A percentile compares a stretch with the other conserved stretches of the same genome.
phyloP scores from a whole-genome alignment of 202 grass and related monocot species.

The Panicum virgatum region DNA sequence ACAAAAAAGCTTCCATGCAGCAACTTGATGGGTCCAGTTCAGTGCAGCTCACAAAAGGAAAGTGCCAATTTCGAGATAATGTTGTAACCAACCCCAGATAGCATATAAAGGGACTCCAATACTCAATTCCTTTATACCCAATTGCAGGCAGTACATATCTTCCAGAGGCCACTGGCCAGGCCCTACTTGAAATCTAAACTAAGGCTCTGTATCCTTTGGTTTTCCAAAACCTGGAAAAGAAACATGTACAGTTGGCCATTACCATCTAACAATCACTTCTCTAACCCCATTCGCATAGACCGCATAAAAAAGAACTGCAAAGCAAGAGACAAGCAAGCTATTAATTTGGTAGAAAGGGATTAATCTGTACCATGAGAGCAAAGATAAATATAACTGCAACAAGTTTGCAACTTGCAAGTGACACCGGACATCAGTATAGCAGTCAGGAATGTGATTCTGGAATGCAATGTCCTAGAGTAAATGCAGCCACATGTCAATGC shows the following conservation, averaged over 20 bases:
- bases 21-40: constrained; percentile 41
- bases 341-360: constrained; percentile 23
- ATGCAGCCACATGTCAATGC: constrained; percentile 16
- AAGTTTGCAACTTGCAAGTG: neutral
- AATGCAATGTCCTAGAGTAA: constrained; percentile 7
- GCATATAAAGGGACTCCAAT: constrained; percentile 36
- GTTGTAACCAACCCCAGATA: constrained; percentile 36
- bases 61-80: constrained; percentile 44
- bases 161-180: neutral
- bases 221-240: constrained; percentile 36
- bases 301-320: neutral
- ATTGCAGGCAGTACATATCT: constrained; percentile 8
- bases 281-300: neutral
- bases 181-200: neutral
- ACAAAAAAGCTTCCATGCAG: neutral
- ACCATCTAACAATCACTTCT: neutral
- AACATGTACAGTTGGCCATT: neutral
- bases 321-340: neutral
- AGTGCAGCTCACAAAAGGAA: constrained; percentile 39
- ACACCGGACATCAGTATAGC: neutral
- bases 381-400: neutral
- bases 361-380: neutral
- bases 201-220: constrained; percentile 3
- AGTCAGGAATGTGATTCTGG: constrained; percentile 20
- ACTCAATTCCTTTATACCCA: constrained; percentile 2